Conservation (phyloP, 83 land plant species). For the Larix sibirica region DNA sequence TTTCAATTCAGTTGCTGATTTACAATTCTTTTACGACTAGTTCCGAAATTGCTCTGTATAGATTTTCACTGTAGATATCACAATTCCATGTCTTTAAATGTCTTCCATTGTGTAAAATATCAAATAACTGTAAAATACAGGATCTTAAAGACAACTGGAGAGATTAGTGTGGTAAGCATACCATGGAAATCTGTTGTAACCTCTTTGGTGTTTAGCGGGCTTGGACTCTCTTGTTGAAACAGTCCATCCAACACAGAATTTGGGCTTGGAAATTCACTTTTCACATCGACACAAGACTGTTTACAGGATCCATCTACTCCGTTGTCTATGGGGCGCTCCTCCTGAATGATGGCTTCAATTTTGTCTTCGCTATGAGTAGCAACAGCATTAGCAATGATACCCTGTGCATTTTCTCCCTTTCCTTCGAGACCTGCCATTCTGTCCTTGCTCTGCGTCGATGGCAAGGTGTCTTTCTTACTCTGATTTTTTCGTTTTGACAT, state of each 20-base stretch:
- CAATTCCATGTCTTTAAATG: not conserved
- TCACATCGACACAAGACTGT: not conserved
- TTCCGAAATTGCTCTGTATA: too few relatives aligned
- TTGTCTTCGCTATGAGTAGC: not conserved
- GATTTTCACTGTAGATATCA: not conserved
- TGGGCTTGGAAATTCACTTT: constrained; percentile 10
- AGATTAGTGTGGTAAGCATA: not conserved
- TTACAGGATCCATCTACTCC: not conserved
- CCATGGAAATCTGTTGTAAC: constrained; percentile 1
- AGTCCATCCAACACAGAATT: constrained; percentile 5
- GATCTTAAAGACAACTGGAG: too few relatives aligned
- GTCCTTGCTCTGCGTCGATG: not conserved
- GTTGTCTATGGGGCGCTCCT: not conserved
- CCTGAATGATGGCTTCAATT: not conserved
- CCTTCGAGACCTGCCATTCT: not conserved
- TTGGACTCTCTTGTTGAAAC: not conserved
- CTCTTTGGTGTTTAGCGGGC: constrained; percentile 3
- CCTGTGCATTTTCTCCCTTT: not conserved
- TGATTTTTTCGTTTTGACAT: not conserved
- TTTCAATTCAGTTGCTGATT: not conserved
- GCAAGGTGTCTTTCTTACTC: not conserved
- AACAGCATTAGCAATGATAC: not conserved
- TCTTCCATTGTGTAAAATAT: not conserved
- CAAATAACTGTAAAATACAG: too few relatives aligned
- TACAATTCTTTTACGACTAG: not conserved